These are phyloP conservation scores for Comarum palustre DNA, from an alignment of 306 rosid species.

Conservation along the genomic window DNA sequence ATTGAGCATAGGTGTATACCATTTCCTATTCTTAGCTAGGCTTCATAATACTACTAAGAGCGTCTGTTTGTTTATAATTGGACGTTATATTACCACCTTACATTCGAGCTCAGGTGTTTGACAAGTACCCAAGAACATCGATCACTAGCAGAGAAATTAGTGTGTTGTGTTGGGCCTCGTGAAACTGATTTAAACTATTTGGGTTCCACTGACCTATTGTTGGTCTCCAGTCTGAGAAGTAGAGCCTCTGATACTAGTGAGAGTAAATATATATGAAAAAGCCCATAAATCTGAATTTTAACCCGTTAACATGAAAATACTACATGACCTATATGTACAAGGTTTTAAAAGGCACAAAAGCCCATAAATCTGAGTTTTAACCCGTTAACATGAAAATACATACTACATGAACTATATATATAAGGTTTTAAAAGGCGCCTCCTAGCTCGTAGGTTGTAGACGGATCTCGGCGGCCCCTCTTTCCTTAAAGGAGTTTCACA, in stretches of 20 bases:
- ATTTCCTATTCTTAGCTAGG: not conserved
- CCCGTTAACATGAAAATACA: no score
- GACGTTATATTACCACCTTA: not conserved
- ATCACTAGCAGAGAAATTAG: not conserved
- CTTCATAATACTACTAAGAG: not conserved
- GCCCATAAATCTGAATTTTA: not conserved
- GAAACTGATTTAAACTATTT: not conserved
- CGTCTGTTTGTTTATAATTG: slow-evolving; percentile 9
- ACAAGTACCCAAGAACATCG: not conserved
- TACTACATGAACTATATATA: no score
- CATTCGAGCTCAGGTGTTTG: not conserved
- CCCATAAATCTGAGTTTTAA: no score
- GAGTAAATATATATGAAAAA: not conserved
- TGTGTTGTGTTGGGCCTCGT: not conserved
- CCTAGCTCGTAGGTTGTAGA: no score
- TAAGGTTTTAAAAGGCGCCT: no score
- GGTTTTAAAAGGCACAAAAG: no score
- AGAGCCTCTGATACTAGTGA: not conserved
- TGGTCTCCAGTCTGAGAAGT: not conserved
- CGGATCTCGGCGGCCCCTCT: no score
- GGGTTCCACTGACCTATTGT: not conserved
- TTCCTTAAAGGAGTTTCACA: no score
- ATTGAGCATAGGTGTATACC: not conserved
- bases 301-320: not conserved
- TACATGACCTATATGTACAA: no score